phyloP scores from a whole-genome alignment of 495 filamentous ascomycete genomes.

The Eremomyces bilateralis region DNA sequence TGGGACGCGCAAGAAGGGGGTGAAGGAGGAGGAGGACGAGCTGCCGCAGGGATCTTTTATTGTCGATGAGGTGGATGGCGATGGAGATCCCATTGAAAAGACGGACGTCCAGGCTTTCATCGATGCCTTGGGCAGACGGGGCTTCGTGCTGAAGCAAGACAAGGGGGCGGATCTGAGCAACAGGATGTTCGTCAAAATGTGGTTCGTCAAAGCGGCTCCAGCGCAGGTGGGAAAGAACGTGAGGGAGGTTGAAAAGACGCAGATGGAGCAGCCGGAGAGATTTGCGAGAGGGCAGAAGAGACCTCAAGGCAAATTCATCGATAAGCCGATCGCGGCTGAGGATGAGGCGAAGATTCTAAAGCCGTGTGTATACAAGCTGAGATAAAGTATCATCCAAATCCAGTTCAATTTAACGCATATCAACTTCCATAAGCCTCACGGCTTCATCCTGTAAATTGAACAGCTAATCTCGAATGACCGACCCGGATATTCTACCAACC shows the following conservation, averaged over 20 bases:
- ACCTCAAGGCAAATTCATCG: conserved; percentile 12
- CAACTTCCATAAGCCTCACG: too few species aligned
- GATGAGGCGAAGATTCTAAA: conserved; percentile 50
- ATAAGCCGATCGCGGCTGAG: conserved; percentile 31
- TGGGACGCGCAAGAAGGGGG: conserved; percentile 14
- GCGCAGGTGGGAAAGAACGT: conserved; percentile 50
- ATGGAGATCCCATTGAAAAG: conserved; percentile 25
- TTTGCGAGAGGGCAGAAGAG: conserved; percentile 5
- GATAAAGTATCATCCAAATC: too few species aligned
- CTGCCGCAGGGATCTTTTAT: conserved; percentile 28
- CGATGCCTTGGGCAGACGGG: conserved; percentile 51
- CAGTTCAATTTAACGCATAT: too few species aligned
- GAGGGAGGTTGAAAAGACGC: conserved; percentile 28
- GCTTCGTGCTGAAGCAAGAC: conserved; percentile 47
- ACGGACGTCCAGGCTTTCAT: conserved; percentile 82
- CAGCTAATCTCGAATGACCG: too few species aligned
- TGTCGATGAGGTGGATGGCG: conserved; percentile 27
- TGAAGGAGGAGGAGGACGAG: conserved; percentile 21
- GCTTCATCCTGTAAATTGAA: too few species aligned
- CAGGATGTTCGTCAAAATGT: conserved; percentile 97
- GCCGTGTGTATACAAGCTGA: conserved; percentile 90
- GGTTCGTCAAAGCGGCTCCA: conserved; percentile 59
- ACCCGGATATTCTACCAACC: too few species aligned
- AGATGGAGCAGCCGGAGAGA: conserved; percentile 26
- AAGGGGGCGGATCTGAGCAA: conserved; percentile 50